Conservation (phyloP, 306 rosid species). For the Canavalia gladiata region DNA sequence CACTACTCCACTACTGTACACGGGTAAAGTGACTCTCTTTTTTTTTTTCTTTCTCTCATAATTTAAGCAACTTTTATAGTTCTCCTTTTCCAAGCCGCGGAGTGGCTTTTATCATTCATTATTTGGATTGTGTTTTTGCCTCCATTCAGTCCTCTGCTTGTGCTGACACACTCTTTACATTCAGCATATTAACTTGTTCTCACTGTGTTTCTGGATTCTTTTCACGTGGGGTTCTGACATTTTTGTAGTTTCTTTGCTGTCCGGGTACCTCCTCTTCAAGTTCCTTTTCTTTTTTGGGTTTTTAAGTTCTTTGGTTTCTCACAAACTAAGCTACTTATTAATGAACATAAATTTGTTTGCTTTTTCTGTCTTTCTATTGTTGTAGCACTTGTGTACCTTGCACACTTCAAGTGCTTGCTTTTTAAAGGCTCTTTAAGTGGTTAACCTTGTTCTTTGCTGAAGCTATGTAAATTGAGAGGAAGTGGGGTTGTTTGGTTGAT, state of each 20-base stretch:
- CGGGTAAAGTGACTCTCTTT: constrained; percentile 42
- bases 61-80: constrained; percentile 46
- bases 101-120: constrained; percentile 49
- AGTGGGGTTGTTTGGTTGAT: constrained; percentile 51
- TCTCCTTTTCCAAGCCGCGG: constrained; percentile 44
- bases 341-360: constrained; percentile 26
- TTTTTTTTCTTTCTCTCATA: constrained; percentile 25
- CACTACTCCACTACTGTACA: constrained; percentile 51
- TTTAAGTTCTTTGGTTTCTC: constrained; percentile 30
- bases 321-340: constrained; percentile 21
- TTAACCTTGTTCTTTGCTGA: constrained; percentile 15
- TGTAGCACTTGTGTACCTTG: constrained; percentile 23
- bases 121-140: constrained; percentile 54
- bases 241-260: constrained; percentile 41
- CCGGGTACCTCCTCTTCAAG: constrained; percentile 33
- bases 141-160: constrained; percentile 51
- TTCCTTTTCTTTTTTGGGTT: background rate
- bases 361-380: background rate
- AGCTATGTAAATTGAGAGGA: constrained; percentile 41
- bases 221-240: constrained; percentile 58
- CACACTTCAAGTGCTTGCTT: background rate
- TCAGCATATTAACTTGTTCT: constrained; percentile 50
- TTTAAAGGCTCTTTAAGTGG: constrained; percentile 30
- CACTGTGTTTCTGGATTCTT: constrained; percentile 46
- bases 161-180: constrained; percentile 48